These are phyloP conservation scores for Epichloe hybrida DNA, from an alignment of 2,329 filamentous ascomycete genomes.

Conservation along the genomic window DNA sequence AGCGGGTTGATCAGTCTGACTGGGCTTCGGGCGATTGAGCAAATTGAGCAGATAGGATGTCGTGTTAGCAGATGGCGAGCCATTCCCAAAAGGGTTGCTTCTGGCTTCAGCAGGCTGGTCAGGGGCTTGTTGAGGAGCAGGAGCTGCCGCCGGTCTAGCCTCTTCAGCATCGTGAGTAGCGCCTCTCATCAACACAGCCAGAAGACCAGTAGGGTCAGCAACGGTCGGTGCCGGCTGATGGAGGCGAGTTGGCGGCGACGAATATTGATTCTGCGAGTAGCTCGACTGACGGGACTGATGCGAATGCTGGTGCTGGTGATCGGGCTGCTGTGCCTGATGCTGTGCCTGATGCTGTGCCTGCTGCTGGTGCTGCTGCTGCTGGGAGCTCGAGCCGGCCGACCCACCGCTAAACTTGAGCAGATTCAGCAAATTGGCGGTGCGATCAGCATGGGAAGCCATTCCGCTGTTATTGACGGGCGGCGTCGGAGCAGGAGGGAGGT, in stretches of 20 bases:
- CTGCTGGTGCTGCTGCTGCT: slow-evolving; percentile 16
- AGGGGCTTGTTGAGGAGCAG: slow-evolving; percentile 9
- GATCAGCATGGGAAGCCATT: slow-evolving; percentile 28
- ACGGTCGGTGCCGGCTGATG: slow-evolving; percentile 43
- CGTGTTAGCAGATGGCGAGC: slow-evolving; percentile 51
- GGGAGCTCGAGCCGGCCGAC: slow-evolving; percentile 15
- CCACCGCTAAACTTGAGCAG: slow-evolving; percentile 46
- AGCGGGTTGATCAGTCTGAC: slow-evolving; percentile 38
- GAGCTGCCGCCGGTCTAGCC: slow-evolving; percentile 11
- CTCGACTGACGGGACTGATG: slow-evolving; percentile 9
- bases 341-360: slow-evolving; percentile 7
- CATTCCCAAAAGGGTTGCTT: slow-evolving; percentile 28
- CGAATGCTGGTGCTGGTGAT: slow-evolving; percentile 14
- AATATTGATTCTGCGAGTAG: slow-evolving; percentile 10
- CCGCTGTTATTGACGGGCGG: slow-evolving; percentile 27
- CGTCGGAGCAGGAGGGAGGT: slow-evolving; percentile 39
- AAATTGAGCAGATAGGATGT: slow-evolving; percentile 78
- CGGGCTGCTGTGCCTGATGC: slow-evolving; percentile 13
- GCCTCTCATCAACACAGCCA: slow-evolving; percentile 48
- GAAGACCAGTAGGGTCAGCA: slow-evolving; percentile 42
- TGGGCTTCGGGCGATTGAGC: slow-evolving; percentile 64
- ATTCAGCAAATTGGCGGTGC: slow-evolving; percentile 43
- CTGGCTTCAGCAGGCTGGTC: slow-evolving; percentile 13
- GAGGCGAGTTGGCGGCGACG: slow-evolving; percentile 26
- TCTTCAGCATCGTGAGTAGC: slow-evolving; percentile 33